phyloP scores from a whole-genome alignment of 495 filamentous ascomycete genomes.

The Zalerion maritima region DNA sequence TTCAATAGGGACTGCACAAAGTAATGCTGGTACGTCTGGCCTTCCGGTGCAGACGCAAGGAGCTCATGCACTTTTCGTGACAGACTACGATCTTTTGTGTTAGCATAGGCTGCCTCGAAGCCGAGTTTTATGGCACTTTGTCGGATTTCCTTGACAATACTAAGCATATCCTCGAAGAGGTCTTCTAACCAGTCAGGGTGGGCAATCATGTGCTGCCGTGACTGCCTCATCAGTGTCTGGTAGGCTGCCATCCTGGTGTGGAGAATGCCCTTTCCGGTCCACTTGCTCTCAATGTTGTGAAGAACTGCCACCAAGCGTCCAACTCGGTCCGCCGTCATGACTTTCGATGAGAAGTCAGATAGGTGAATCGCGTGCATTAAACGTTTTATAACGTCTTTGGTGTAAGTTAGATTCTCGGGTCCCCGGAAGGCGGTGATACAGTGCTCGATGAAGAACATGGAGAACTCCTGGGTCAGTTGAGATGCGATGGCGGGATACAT shows the following conservation, averaged over 20 bases:
- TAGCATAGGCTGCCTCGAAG: slow-evolving; percentile 43
- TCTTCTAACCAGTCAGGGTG: slow-evolving; percentile 64
- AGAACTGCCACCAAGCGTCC: slow-evolving; percentile 53
- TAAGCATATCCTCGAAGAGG: slow-evolving; percentile 67
- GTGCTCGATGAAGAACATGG: slow-evolving; percentile 63
- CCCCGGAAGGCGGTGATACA: slow-evolving; percentile 55
- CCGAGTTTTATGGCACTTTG: slow-evolving; percentile 59
- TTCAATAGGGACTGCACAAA: slow-evolving; percentile 49
- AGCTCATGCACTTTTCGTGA: slow-evolving; percentile 49
- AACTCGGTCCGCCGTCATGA: slow-evolving; percentile 55
- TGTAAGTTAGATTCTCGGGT: slow-evolving; percentile 28
- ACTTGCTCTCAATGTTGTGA: slow-evolving; percentile 51
- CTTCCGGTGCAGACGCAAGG: slow-evolving; percentile 41
- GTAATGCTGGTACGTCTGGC: slow-evolving; percentile 46
- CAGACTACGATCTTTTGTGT: slow-evolving; percentile 50
- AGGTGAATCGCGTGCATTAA: slow-evolving; percentile 63
- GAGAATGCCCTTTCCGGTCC: slow-evolving; percentile 64
- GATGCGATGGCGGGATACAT: slow-evolving; percentile 49
- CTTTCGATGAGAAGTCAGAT: slow-evolving; percentile 58
- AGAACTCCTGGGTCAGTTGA: slow-evolving; percentile 59
- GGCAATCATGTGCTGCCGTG: slow-evolving; percentile 46
- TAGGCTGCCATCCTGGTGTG: slow-evolving; percentile 64
- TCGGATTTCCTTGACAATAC: slow-evolving; percentile 60
- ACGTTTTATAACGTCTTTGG: slow-evolving; percentile 64
- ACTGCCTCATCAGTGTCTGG: slow-evolving; percentile 53